Evolutionary conservation across 2,329 filamentous ascomycete species (phyloP).

Genomic region (Sclerotinia subarctica): DNA sequence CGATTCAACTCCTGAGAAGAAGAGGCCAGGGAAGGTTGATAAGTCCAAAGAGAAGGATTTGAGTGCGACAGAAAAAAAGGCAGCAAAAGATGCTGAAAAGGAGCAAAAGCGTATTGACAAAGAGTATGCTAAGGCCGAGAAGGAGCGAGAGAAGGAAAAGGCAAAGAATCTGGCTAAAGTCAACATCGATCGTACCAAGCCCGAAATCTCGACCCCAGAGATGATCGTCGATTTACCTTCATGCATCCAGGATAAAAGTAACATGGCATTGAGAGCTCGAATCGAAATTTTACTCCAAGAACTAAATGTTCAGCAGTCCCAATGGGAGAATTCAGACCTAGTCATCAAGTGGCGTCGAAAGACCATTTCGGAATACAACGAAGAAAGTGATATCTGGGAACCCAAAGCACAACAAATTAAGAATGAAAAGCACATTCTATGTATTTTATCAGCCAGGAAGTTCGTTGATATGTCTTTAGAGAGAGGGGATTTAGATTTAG

Average conservation of each 20-base stretch:
- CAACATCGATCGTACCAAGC: slow-evolving; percentile 70
- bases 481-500: slow-evolving; percentile 49
- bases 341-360: slow-evolving; percentile 55
- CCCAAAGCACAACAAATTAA: slow-evolving; percentile 44
- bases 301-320: slow-evolving; percentile 47
- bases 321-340: slow-evolving; percentile 47
- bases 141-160: slow-evolving; percentile 59
- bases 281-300: slow-evolving; percentile 50
- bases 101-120: slow-evolving; percentile 50
- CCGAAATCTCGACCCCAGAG: slow-evolving; percentile 68
- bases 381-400: slow-evolving; percentile 48
- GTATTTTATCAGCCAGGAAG: slow-evolving; percentile 59
- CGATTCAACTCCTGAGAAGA: background rate
- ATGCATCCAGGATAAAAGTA: slow-evolving; percentile 45
- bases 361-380: slow-evolving; percentile 47
- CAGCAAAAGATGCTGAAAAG: slow-evolving; percentile 29
- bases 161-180: slow-evolving; percentile 66
- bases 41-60: slow-evolving; percentile 24
- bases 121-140: slow-evolving; percentile 58
- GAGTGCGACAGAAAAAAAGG: slow-evolving; percentile 27
- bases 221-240: slow-evolving; percentile 72
- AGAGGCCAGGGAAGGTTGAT: background rate
- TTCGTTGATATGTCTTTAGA: slow-evolving; percentile 60
- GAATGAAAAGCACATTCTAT: slow-evolving; percentile 51
- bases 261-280: slow-evolving; percentile 43